Conservation (phyloP, 2,329 filamentous ascomycete genomes). For the Claviceps citrina region DNA sequence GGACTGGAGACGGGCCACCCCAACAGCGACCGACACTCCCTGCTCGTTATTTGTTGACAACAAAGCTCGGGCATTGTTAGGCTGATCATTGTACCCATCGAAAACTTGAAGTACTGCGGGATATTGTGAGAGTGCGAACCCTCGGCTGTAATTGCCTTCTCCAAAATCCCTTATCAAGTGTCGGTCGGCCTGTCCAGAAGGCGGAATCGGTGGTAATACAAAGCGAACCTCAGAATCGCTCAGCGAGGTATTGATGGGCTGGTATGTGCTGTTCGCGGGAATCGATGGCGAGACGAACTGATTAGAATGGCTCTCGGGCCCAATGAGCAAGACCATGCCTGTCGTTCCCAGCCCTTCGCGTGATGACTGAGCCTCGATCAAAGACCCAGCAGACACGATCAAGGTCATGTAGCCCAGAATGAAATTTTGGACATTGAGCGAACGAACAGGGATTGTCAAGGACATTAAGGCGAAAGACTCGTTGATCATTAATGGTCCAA, state of each 20-base stretch:
- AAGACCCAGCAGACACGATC: slow-evolving; percentile 50
- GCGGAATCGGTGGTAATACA: slow-evolving; percentile 38
- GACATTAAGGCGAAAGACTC: slow-evolving; percentile 61
- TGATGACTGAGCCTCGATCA: slow-evolving; percentile 47
- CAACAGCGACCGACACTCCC: slow-evolving; percentile 55
- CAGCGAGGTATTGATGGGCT: slow-evolving; percentile 23
- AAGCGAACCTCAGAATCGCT: slow-evolving; percentile 37
- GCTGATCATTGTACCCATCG: slow-evolving; percentile 32
- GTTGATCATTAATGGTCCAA: slow-evolving; percentile 64
- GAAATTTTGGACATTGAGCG: slow-evolving; percentile 39
- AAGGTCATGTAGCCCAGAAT: slow-evolving; percentile 75
- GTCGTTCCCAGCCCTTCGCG: slow-evolving; percentile 55
- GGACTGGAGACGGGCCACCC: slow-evolving; percentile 56
- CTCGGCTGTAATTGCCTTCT: slow-evolving; percentile 26
- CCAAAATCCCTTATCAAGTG: slow-evolving; percentile 23
- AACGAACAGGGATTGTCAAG: slow-evolving; percentile 61
- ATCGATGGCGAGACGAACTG: slow-evolving; percentile 33
- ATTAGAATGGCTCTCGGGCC: slow-evolving; percentile 52
- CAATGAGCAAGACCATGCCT: slow-evolving; percentile 56
- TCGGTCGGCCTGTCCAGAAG: slow-evolving; percentile 27
- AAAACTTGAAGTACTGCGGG: slow-evolving; percentile 45
- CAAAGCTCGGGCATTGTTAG: slow-evolving; percentile 52
- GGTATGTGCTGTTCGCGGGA: slow-evolving; percentile 32
- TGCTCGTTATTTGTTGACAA: slow-evolving; percentile 63
- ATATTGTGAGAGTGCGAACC: slow-evolving; percentile 47